Conservation (phyloP, 2,329 filamentous ascomycete genomes). For the Diaporthe batatas region DNA sequence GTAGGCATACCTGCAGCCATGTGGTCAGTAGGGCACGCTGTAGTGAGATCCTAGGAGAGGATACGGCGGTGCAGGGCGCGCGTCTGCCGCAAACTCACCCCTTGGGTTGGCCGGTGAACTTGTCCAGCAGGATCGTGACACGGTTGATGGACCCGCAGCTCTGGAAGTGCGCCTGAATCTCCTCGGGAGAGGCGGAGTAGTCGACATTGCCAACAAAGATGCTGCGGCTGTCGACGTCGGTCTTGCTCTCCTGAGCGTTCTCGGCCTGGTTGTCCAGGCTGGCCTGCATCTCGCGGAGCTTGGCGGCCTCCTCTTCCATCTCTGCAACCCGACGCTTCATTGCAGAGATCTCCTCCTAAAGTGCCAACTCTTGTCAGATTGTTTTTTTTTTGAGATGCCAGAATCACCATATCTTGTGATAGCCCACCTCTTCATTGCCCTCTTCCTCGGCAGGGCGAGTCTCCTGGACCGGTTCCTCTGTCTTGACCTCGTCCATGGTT, state of each 20-base stretch:
- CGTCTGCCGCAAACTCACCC: slow-evolving; percentile 71
- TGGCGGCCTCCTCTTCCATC: slow-evolving; percentile 91
- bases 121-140: slow-evolving; percentile 96
- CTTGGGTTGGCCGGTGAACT: slow-evolving; percentile 99
- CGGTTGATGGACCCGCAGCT: slow-evolving; percentile 97
- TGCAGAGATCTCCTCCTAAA: slow-evolving; percentile 82
- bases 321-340: slow-evolving; percentile 91
- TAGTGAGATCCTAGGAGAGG: neutral
- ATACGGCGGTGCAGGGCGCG: slow-evolving; percentile 13
- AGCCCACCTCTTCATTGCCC: slow-evolving; percentile 62
- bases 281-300: slow-evolving; percentile 88
- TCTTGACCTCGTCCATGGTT: slow-evolving; percentile 49
- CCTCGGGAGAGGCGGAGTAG: slow-evolving; percentile 95
- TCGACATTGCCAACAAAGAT: slow-evolving; percentile 99
- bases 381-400: slow-evolving; percentile 39
- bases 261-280: slow-evolving; percentile 87
- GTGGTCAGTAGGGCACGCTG: slow-evolving; percentile 39
- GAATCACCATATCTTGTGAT: slow-evolving; percentile 43
- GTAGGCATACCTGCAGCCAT: slow-evolving; percentile 85
- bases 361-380: slow-evolving; percentile 42
- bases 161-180: slow-evolving; percentile 98
- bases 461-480: slow-evolving; percentile 51
- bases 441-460: slow-evolving; percentile 53
- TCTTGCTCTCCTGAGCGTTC: slow-evolving; percentile 90
- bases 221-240: slow-evolving; percentile 93